These are phyloP conservation scores for Pseudogymnoascus sp. DNA, from an alignment of 2,329 filamentous ascomycete genomes.

Conservation along the genomic window DNA sequence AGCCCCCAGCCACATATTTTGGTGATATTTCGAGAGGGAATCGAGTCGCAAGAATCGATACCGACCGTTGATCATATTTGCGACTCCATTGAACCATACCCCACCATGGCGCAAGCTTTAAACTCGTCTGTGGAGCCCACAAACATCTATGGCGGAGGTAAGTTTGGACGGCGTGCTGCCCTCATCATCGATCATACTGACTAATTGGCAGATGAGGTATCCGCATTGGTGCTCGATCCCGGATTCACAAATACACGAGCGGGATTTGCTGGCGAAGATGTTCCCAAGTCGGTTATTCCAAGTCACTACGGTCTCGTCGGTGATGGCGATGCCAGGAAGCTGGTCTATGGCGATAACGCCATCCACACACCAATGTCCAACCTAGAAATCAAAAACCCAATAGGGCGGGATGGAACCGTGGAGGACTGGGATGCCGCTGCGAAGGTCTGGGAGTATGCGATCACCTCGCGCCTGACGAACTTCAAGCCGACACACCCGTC, in stretches of 20 bases:
- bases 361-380: slow-evolving; percentile 69
- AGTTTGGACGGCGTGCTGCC: slow-evolving; percentile 15
- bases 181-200: slow-evolving; percentile 8
- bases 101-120: slow-evolving; percentile 40
- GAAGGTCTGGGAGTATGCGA: slow-evolving; percentile 86
- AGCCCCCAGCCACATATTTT: slow-evolving; percentile 6
- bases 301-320: slow-evolving; percentile 70
- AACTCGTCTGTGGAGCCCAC: slow-evolving; percentile 51
- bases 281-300: slow-evolving; percentile 86
- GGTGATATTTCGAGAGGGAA: slow-evolving; percentile 3
- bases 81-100: background rate
- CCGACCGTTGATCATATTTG: background rate
- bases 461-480: slow-evolving; percentile 81
- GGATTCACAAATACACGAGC: slow-evolving; percentile 88
- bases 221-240: slow-evolving; percentile 90
- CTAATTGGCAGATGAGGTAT: slow-evolving; percentile 72
- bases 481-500: slow-evolving; percentile 60
- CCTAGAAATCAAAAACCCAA: slow-evolving; percentile 85
- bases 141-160: slow-evolving; percentile 59
- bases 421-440: slow-evolving; percentile 94
- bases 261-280: slow-evolving; percentile 95
- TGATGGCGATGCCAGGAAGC: slow-evolving; percentile 44
- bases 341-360: slow-evolving; percentile 83
- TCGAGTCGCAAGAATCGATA: slow-evolving; percentile 8
- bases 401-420: slow-evolving; percentile 80